These are phyloP conservation scores for Evansstolkia leycettana DNA, from an alignment of 495 filamentous ascomycete species.

Conservation along the genomic window DNA sequence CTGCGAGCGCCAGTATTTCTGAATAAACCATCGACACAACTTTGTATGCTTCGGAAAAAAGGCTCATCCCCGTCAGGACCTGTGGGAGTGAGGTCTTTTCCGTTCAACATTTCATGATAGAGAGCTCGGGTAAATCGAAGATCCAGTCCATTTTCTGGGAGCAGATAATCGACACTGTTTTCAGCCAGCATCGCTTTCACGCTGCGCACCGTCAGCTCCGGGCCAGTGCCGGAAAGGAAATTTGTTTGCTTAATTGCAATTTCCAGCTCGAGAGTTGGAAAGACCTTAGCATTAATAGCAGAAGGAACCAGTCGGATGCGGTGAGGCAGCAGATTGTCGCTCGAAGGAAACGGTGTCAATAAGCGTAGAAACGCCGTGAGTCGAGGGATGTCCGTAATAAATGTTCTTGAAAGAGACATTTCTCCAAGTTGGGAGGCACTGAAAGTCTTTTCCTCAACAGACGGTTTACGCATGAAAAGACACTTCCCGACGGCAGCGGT, in stretches of 20 bases:
- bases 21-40: conserved; percentile 9
- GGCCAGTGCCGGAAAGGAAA: neutral
- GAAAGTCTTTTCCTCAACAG: conserved; percentile 7
- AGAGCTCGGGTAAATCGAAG: conserved; percentile 28
- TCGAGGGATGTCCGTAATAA: conserved; percentile 20
- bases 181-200: conserved; percentile 18
- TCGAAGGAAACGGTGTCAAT: conserved; percentile 6
- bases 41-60: conserved; percentile 7
- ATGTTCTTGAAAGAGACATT: conserved; percentile 18
- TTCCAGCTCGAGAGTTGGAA: conserved; percentile 27
- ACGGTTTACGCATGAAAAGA: conserved; percentile 21
- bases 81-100: neutral
- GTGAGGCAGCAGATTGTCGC: conserved; percentile 7
- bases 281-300: conserved; percentile 5
- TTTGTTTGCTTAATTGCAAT: conserved; percentile 5
- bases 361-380: conserved; percentile 15
- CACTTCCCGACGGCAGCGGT: conserved; percentile 29
- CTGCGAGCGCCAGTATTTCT: neutral
- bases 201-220: conserved; percentile 10
- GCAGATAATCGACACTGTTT: conserved; percentile 27
- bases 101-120: conserved; percentile 13
- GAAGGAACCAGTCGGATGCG: conserved; percentile 24
- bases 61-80: neutral
- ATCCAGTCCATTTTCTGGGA: conserved; percentile 28
- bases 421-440: conserved; percentile 23